phyloP scores from a whole-genome alignment of 805 yeast genomes.

The Myxozyma monticola region DNA sequence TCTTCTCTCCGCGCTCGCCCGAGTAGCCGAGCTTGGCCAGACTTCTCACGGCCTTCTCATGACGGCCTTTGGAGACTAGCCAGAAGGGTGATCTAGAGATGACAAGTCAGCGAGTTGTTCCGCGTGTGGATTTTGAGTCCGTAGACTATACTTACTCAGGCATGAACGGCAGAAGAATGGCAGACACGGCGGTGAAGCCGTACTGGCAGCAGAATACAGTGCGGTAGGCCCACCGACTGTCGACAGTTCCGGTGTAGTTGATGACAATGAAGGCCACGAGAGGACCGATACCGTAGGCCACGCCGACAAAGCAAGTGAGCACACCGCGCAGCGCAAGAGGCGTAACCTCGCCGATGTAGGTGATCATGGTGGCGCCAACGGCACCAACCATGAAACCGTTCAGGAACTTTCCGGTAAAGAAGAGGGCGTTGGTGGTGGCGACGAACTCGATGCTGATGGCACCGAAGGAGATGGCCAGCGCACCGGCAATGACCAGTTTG shows the following conservation, averaged over 20 bases:
- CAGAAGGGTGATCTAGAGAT: slow-evolving; percentile 55
- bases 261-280: slow-evolving; percentile 42
- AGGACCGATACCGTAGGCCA: slow-evolving; percentile 47
- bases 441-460: slow-evolving; percentile 47
- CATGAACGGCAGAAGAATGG: slow-evolving; percentile 34
- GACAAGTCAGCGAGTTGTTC: no score
- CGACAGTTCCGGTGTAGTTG: slow-evolving; percentile 29
- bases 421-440: slow-evolving; percentile 41
- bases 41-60: slow-evolving; percentile 41
- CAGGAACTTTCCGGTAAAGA: slow-evolving; percentile 47
- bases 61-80: slow-evolving; percentile 43
- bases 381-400: slow-evolving; percentile 49
- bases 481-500: slow-evolving; percentile 39
- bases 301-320: slow-evolving; percentile 45
- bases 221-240: no score
- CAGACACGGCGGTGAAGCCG: slow-evolving; percentile 15
- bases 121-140: no score
- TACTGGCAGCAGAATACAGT: slow-evolving; percentile 40
- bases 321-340: no score
- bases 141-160: no score
- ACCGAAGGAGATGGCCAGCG: slow-evolving; percentile 38
- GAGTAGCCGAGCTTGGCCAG: slow-evolving; percentile 16
- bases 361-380: slow-evolving; percentile 43
- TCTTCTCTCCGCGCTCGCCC: slow-evolving; percentile 38
- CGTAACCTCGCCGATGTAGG: slow-evolving; percentile 51